Conservation (phyloP, 768 basidiomycete genomes). For the Candolleomyces efflorescens region DNA sequence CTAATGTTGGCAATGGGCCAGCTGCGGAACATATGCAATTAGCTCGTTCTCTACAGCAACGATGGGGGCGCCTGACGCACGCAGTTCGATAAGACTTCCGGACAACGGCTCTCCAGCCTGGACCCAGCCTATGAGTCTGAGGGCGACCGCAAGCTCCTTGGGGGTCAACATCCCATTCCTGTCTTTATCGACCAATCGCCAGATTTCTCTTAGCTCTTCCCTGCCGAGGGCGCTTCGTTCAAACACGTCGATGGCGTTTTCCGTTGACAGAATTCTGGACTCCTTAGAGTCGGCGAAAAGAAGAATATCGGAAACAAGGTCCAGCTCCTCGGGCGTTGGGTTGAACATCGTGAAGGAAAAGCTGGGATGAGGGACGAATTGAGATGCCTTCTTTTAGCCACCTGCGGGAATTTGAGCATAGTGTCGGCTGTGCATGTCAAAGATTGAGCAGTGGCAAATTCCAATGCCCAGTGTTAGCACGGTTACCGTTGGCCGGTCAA, state of each 20-base stretch:
- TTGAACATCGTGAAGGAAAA: neutral
- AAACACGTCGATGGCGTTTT: conserved; percentile 9
- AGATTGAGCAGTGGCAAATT: too few relatives aligned
- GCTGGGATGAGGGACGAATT: neutral
- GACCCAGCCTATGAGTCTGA: conserved; percentile 13
- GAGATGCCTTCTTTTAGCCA: neutral
- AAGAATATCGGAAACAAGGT: conserved; percentile 9
- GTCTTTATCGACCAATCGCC: conserved; percentile 11
- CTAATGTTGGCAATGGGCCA: conserved; percentile 10
- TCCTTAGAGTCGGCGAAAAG: neutral
- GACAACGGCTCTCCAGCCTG: conserved; percentile 10
- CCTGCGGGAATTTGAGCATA: too few relatives aligned
- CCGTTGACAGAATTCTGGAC: conserved; percentile 3
- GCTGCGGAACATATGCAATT: neutral
- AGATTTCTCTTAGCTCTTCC: conserved; percentile 8
- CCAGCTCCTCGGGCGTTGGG: conserved; percentile 10
- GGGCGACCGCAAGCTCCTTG: conserved; percentile 11
- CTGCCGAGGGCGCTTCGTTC: conserved; percentile 8
- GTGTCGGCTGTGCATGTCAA: too few relatives aligned
- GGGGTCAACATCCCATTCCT: conserved; percentile 10
- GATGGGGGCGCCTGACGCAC: neutral
- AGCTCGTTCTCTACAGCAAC: neutral
- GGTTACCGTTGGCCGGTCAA: too few relatives aligned
- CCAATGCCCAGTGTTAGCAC: too few relatives aligned
- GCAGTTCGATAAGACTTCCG: conserved; percentile 8